Base-by-base conservation (phyloP, 2,329 filamentous ascomycete genomes). In the Calonectria leucothoes region DNA sequence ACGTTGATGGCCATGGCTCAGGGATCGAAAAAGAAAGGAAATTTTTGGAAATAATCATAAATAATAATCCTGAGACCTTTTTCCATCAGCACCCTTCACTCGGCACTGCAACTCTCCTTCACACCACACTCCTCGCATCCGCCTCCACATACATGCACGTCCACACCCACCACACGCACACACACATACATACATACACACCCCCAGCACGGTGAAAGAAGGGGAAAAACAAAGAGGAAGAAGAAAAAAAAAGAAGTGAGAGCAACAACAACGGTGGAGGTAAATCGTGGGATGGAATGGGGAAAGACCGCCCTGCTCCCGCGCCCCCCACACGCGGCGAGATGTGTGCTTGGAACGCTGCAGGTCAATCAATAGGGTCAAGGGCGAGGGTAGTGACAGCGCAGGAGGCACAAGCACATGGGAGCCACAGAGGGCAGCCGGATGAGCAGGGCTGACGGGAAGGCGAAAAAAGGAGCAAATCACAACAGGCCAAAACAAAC, bases 1-100 rank as follows among this genome's bases (percentile, higher is more conserved):
- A 84, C 82, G 82, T 84, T 83, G 81, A 82, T 80, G 70, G 81
- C 80, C 68, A 72, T 74, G 73, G 74, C 73, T 78, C 78, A 71
- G 73, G 75, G 4, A 57, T 57, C 52, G 20, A 35, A 57, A 57
- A 57, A 37, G 74, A 74, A 67, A 71, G 52, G 73, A 42, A 37
- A 51, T 31, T 51, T 51, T 23, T 27, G 31, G 31, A 49, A 35
- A 29, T 57, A 57, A 25, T 57, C 31, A 57, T 35, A 33, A 57
- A 57, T 25, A 57, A 57, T 57, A 57, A 57, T 57, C 52, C 31
- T 57, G 52, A 57, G 52, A 57, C 52, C 52, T n/a, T 23, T 35
- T 23, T 20, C 31, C n/a, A n/a, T 57, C 52, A 37, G 48, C 25
- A 51, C 48, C 23, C 25, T 51, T 15, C 14, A 25, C 52, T 57